Evolutionary conservation across 2,329 filamentous ascomycete genomes (phyloP), one percentile per base, ranked within the genome.

Genomic region (Rutstroemia sp.): DNA sequence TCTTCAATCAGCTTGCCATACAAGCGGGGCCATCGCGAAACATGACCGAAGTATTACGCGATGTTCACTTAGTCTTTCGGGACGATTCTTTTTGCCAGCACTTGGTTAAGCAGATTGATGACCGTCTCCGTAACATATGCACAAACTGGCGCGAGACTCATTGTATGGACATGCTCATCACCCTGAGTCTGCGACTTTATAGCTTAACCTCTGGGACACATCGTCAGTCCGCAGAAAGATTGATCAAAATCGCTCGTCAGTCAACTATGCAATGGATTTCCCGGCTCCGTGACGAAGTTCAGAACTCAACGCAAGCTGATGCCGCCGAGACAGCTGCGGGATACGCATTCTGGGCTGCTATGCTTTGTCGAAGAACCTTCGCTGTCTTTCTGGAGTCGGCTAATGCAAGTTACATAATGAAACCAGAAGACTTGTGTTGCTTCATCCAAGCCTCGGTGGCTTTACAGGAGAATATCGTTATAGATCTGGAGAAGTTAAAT

Each of bases 141-240:
- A 67, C 71, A 0, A 87, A 82, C 46, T 86, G 82, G 78, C 74
- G 82, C 0, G 84, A 88, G 58, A 71, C 70, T 0, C 68, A 79
- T 51, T 73, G 75, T 14, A 86, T 88, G 81, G 76, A 81, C 4
- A 73, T 77, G 0, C 54, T 86, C 1, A 73, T 86, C 5, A 78
- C 74, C 0, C 61, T 87, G 0, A 63, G 72, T 0, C 64, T 82
- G 0, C 75, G 79, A 2, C 63, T 51, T 61, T 48, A 14, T 10
- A 34, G 2, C 30, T 21, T 62, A 67, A 34, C 63, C 57, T 47
- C 58, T 66, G 5, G 12, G 9, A 4, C 37, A 48, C 0, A 49
- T 56, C 6, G 48, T 27, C 39, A 1, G 38, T 5, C 0, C 6
- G 55, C 63, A 8, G 16, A 39, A 0, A 9, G 50, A 0, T 56